Percentiles rank a stretch among this genome's conserved stretches.
phyloP scores from a whole-genome alignment of 2,329 filamentous ascomycete species.

The Talaromyces atroroseus region DNA sequence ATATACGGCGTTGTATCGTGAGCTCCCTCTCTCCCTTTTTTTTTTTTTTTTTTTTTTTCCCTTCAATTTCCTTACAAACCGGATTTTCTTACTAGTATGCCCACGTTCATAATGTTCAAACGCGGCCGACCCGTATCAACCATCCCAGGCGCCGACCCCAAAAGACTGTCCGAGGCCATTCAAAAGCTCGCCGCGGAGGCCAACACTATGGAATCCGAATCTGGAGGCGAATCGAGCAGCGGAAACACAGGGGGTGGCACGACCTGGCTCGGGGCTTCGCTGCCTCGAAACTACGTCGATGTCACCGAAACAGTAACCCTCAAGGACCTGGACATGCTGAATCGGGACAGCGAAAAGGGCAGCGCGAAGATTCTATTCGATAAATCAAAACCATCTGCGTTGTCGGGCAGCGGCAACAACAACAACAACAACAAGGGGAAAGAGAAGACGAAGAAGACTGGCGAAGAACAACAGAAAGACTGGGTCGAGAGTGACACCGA shows the following conservation, averaged over 20 bases:
- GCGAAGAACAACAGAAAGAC: constrained; percentile 54
- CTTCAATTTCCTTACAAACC: neutral
- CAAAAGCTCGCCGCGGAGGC: constrained; percentile 65
- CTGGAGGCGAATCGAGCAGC: constrained; percentile 38
- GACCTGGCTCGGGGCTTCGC: constrained; percentile 65
- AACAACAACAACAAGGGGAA: constrained; percentile 25
- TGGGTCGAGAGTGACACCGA: constrained; percentile 97
- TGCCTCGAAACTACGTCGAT: constrained; percentile 77
- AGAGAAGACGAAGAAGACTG: constrained; percentile 36
- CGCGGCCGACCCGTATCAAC: constrained; percentile 62
- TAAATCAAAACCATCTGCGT: constrained; percentile 57
- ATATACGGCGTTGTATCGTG: constrained; percentile 67
- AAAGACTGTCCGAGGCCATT: constrained; percentile 64
- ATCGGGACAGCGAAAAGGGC: constrained; percentile 72
- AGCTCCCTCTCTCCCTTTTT: constrained; percentile 20
- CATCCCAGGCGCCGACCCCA: constrained; percentile 67
- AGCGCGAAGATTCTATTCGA: constrained; percentile 70
- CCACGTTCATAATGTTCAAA: constrained; percentile 88
- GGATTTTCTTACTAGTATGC: constrained; percentile 51
- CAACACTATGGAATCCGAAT: constrained; percentile 40
- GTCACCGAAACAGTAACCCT: constrained; percentile 77
- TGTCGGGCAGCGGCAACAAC: too few relatives aligned
- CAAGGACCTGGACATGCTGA: constrained; percentile 77
- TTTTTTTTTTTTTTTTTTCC: neutral
- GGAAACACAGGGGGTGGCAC: constrained; percentile 29